Evolutionary conservation across 192 early-diverging fungal genomes (phyloP).

Genomic region (Backusella australiensis): DNA sequence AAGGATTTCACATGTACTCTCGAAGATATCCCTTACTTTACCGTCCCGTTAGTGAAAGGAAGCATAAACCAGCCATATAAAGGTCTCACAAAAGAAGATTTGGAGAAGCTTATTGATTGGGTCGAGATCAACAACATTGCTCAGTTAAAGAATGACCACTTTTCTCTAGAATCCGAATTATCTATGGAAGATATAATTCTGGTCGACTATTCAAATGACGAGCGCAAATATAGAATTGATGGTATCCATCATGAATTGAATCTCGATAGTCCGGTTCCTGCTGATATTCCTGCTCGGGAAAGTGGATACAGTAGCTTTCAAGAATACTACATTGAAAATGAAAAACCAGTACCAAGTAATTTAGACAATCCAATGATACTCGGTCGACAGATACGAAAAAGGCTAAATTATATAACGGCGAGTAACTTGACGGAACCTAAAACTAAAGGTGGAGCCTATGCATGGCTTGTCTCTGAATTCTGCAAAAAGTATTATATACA

Average conservation of each 20-base stretch:
- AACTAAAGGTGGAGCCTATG: neutral
- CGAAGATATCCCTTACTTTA: slow-evolving; percentile 51
- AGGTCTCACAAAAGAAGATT: slow-evolving; percentile 35
- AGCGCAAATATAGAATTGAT: slow-evolving; percentile 40
- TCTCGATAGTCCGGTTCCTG: slow-evolving; percentile 20
- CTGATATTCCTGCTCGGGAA: slow-evolving; percentile 25
- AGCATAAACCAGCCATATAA: slow-evolving; percentile 15
- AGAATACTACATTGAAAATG: slow-evolving; percentile 34
- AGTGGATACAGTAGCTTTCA: slow-evolving; percentile 31
- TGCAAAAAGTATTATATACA: slow-evolving; percentile 32
- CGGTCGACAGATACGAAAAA: neutral
- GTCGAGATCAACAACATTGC: slow-evolving; percentile 33
- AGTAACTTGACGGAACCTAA: neutral
- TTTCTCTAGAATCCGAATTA: slow-evolving; percentile 5
- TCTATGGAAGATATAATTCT: slow-evolving; percentile 29
- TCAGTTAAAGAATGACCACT: neutral
- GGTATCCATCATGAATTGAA: slow-evolving; percentile 22
- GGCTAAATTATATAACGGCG: neutral
- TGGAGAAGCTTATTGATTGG: slow-evolving; percentile 43
- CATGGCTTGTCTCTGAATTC: slow-evolving; percentile 38
- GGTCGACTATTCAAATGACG: slow-evolving; percentile 36
- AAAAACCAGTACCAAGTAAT: neutral
- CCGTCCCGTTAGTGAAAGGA: slow-evolving; percentile 44
- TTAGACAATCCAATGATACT: neutral
- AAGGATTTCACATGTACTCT: slow-evolving; percentile 46